These are phyloP conservation scores for Aspergillus novoparasiticus DNA, from an alignment of 2,329 filamentous ascomycete genomes.

Conservation along the genomic window DNA sequence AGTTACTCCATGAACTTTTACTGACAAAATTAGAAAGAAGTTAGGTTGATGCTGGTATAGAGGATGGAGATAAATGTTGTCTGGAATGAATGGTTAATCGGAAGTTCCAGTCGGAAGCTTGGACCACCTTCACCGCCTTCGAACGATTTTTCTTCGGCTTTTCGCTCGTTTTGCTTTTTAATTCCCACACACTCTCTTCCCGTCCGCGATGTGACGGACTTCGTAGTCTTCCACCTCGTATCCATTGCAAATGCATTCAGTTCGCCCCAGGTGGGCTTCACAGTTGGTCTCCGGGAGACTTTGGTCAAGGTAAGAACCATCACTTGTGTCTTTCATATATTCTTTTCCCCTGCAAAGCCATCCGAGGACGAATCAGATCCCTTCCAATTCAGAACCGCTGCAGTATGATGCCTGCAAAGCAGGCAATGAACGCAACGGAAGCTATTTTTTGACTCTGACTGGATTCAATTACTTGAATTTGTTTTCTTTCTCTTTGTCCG, in stretches of 20 bases:
- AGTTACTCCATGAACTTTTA: background rate
- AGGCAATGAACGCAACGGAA: conserved; percentile 49
- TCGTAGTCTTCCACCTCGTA: conserved; percentile 11
- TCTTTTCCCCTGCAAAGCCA: conserved; percentile 19
- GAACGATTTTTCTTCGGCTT: conserved; percentile 19
- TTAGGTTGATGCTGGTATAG: conserved; percentile 2
- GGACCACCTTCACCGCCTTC: conserved; percentile 27
- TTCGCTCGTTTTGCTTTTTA: conserved; percentile 15
- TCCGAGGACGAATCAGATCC: conserved; percentile 46
- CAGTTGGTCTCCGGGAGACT: conserved; percentile 33
- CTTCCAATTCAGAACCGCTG: conserved; percentile 64
- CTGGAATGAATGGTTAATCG: conserved; percentile 13
- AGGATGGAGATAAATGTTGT: conserved; percentile 9
- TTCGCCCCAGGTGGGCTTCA: conserved; percentile 39
- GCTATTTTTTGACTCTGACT: conserved; percentile 22
- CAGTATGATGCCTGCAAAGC: conserved; percentile 58
- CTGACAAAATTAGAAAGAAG: background rate
- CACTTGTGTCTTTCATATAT: conserved; percentile 10
- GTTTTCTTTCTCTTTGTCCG: background rate
- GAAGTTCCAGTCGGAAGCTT: conserved; percentile 35
- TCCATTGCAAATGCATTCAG: conserved; percentile 41
- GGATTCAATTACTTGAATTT: background rate
- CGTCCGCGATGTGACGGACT: conserved; percentile 26
- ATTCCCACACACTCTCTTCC: conserved; percentile 15
- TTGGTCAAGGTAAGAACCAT: conserved; percentile 38